Evolutionary conservation across 106 monocot species (phyloP).

Genomic region (Dendrobium chrysotoxum): DNA sequence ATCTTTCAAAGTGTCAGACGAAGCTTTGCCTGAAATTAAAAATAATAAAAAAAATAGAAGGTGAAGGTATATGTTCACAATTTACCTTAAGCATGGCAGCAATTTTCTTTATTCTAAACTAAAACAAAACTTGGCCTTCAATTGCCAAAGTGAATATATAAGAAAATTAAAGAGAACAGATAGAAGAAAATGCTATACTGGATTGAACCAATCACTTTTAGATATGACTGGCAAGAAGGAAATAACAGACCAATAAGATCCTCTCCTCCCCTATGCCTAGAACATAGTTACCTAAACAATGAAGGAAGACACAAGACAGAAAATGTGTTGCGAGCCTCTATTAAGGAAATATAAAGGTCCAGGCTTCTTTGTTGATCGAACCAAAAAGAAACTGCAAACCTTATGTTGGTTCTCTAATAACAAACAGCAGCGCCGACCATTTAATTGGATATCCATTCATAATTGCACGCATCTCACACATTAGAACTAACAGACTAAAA

Average conservation of each 20-base stretch:
- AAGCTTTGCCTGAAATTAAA: constrained; percentile 17
- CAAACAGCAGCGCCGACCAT: background rate
- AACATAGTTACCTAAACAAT: background rate
- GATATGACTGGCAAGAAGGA: background rate
- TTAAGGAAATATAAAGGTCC: background rate
- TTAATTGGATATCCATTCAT: background rate
- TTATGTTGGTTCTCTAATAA: background rate
- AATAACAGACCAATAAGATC: background rate
- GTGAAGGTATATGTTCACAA: background rate
- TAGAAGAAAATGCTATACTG: background rate
- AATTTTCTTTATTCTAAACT: background rate
- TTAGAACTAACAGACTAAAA: background rate
- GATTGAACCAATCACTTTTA: background rate
- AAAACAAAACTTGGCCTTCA: background rate
- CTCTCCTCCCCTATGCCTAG: background rate
- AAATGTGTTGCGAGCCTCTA: background rate
- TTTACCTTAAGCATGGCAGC: background rate
- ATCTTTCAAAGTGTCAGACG: constrained; percentile 18
- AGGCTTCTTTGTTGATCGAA: background rate
- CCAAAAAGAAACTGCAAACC: background rate
- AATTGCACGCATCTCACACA: background rate
- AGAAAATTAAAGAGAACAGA: background rate
- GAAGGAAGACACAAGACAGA: background rate
- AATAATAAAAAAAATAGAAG: background rate
- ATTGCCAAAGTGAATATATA: background rate